Evolutionary conservation across 116 monocot genomes (phyloP).

Genomic region (Iris pallida): DNA sequence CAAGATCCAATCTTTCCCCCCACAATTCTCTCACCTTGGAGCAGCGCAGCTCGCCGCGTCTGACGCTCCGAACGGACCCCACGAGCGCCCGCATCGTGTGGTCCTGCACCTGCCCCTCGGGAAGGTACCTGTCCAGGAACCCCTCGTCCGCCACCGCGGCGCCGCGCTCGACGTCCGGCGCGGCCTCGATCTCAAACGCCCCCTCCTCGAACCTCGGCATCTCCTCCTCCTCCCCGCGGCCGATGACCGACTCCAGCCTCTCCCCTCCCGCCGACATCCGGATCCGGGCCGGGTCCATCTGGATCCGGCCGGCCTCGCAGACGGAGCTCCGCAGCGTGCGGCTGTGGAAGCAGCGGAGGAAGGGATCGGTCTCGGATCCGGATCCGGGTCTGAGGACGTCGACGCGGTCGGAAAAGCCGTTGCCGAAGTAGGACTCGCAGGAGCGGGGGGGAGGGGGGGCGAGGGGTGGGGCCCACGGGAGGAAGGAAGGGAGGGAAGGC

Average conservation of each 20-base stretch:
- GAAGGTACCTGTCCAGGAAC: conserved; percentile 50
- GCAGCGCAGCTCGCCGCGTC: conserved; percentile 45
- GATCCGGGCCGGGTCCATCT: conserved; percentile 39
- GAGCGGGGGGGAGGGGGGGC: conserved; percentile 2
- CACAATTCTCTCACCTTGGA: conserved; percentile 36
- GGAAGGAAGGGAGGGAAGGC: conserved; percentile 21
- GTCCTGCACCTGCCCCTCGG: conserved; percentile 23
- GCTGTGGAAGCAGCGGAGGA: conserved; percentile 15
- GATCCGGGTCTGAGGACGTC: background rate
- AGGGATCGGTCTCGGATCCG: background rate
- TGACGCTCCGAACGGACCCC: conserved; percentile 42
- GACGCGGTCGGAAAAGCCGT: conserved; percentile 21
- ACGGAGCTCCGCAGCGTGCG: conserved; percentile 17
- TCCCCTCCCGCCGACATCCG: conserved; percentile 76
- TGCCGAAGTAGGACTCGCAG: conserved; percentile 26
- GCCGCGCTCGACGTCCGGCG: background rate
- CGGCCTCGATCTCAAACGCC: conserved; percentile 59
- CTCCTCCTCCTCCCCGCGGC: conserved; percentile 74
- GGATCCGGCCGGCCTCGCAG: conserved; percentile 14
- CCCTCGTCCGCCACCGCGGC: conserved; percentile 28
- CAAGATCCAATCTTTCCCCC: too few relatives aligned
- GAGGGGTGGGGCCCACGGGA: conserved; percentile 7
- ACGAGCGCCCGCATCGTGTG: conserved; percentile 75
- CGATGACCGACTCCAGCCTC: conserved; percentile 55
- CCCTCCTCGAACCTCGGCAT: conserved; percentile 60